phyloP scores from a whole-genome alignment of 164 flowering plant species.

The Platanus orientalis region DNA sequence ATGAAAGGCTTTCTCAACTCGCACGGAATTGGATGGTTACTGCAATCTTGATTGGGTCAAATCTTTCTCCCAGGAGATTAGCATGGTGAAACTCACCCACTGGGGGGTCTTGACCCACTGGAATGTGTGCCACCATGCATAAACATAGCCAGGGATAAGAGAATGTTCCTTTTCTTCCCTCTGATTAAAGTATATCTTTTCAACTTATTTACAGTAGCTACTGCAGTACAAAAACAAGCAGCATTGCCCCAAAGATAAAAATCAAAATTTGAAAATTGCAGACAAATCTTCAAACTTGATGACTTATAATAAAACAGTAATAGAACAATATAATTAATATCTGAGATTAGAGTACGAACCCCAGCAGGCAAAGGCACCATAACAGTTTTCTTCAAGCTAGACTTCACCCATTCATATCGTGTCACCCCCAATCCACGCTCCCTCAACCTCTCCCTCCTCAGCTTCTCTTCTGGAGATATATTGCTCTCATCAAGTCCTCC shows the following conservation, averaged over 20 bases:
- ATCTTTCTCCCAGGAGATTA: not conserved
- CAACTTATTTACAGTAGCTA: not conserved
- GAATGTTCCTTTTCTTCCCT: not conserved
- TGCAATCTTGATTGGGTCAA: too few relatives aligned
- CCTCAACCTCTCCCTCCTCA: slow-evolving; percentile 84
- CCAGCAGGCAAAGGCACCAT: slow-evolving; percentile 96
- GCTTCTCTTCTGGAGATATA: slow-evolving; percentile 76
- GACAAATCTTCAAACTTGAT: not conserved
- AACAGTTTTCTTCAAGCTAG: slow-evolving; percentile 42
- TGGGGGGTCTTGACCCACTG: not conserved
- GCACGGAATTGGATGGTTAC: not conserved
- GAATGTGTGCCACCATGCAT: not conserved
- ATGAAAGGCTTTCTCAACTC: not conserved
- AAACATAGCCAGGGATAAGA: not conserved
- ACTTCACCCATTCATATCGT: slow-evolving; percentile 90
- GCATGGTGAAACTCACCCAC: not conserved
- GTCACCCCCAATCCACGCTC: slow-evolving; percentile 95
- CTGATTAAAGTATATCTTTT: not conserved
- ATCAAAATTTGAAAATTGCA: not conserved
- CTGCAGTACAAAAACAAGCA: too few relatives aligned
- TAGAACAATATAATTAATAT: too few relatives aligned
- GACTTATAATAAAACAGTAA: not conserved
- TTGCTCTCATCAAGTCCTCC: slow-evolving; percentile 91
- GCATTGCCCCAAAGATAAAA: not conserved
- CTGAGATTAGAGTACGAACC: slow-evolving; percentile 43